phyloP scores from a whole-genome alignment of 2,329 filamentous ascomycete genomes.

The Lachnellula willkommii region DNA sequence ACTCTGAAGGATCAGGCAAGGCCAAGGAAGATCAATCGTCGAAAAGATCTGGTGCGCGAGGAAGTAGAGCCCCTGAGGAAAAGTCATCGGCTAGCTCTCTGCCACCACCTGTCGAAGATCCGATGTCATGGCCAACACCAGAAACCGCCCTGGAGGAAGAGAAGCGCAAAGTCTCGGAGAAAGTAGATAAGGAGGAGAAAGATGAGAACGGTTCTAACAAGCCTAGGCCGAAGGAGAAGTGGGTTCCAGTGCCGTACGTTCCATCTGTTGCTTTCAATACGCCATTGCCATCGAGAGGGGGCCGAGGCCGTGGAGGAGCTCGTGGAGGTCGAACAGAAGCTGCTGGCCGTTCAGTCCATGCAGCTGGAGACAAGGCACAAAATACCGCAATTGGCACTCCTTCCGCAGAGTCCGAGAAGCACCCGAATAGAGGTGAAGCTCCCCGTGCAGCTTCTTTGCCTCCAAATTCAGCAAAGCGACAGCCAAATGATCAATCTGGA shows the following conservation, averaged over 20 bases:
- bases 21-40: constrained; percentile 26
- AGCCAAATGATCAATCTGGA: constrained; percentile 18
- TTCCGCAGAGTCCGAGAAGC: constrained; percentile 19
- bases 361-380: constrained; percentile 24
- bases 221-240: constrained; percentile 68
- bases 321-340: constrained; percentile 37
- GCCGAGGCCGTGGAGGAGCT: constrained; percentile 40
- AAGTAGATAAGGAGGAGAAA: constrained; percentile 60
- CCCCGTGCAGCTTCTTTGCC: constrained; percentile 28
- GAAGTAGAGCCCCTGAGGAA: constrained; percentile 27
- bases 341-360: constrained; percentile 33
- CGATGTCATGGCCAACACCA: constrained; percentile 83
- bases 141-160: constrained; percentile 72
- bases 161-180: constrained; percentile 65
- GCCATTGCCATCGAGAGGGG: constrained; percentile 61
- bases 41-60: constrained; percentile 29
- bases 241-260: constrained; percentile 77
- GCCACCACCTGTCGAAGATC: constrained; percentile 68
- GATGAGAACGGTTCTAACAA: constrained; percentile 51
- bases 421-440: constrained; percentile 16
- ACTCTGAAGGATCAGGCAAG: constrained; percentile 31
- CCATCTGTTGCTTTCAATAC: constrained; percentile 85
- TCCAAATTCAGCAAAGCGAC: constrained; percentile 24
- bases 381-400: constrained; percentile 11
- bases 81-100: constrained; percentile 31